Evolutionary conservation across 352 stramenopile genomes (phyloP), one percentile per base, ranked within the genome.

Genomic region (Achlya hypogyna): DNA sequence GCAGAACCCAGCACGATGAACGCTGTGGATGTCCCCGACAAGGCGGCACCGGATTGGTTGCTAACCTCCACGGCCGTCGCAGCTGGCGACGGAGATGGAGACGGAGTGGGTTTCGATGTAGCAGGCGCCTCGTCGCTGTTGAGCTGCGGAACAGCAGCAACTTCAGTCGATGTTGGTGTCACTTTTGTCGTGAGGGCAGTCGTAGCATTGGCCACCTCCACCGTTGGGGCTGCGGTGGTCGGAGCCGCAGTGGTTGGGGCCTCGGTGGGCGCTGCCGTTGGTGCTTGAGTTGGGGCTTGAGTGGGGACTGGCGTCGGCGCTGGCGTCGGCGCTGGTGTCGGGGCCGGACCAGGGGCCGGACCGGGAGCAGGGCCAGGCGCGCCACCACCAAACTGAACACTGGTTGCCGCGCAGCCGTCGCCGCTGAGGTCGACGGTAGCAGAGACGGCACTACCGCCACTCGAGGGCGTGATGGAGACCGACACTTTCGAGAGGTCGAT

Each of bases 331-430:
- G 53, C 35, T 10, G 31, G 16, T 9, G 53, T 62, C 9, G 35
- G 18, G 18, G 25, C 53, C 32, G 31, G 31, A 14, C 18, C n/a
- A 18, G 53, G 25, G 0, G 34, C 20, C 20, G 59, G 43, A 0
- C 38, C 10, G 14, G 59, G 0, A 16, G 59, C 12, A 65, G 28
- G 12, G n/a, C 42, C 42, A 49, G 18, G 18, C 18, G 22, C 12
- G 20, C 59, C 60, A 27, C 60, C 20, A 34, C 34, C 42, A 58
- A 67, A 67, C 35, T 67, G 60, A 10, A 58, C 51, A 25, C 60
- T 49, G 18, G 60, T 67, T 2, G 45, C 23, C 22, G 51, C 60
- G 22, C 60, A 67, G 40, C 60, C 60, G 12, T 67, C 60, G 5
- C 25, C 32, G 34, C 23, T 59, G 32, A 67, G 27, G 34, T 67